These are phyloP conservation scores for Cicer pinnatifidum DNA, from an alignment of 306 rosid species.

Conservation along the genomic window DNA sequence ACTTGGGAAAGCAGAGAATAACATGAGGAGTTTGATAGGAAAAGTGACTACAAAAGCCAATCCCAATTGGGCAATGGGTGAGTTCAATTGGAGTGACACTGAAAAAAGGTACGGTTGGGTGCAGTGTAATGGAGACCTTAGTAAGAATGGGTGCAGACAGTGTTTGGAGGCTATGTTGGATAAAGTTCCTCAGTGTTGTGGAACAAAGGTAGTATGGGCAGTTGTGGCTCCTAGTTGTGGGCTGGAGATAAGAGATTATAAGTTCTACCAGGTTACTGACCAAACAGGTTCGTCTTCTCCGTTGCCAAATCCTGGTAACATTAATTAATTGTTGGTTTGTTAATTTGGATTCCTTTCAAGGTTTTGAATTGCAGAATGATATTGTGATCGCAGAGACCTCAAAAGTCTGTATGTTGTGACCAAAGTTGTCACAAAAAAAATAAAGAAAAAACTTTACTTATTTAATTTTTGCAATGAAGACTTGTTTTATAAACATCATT, in stretches of 20 bases:
- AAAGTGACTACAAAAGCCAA: constrained; percentile 7
- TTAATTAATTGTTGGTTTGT: not conserved
- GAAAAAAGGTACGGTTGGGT: constrained; percentile 38
- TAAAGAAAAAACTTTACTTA: no score
- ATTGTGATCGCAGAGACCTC: no score
- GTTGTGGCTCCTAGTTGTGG: constrained; percentile 38
- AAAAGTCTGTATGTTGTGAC: no score
- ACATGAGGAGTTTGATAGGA: constrained; percentile 24
- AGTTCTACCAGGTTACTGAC: not conserved
- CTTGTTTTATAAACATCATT: no score
- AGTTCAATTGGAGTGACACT: not conserved
- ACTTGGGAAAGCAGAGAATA: not conserved
- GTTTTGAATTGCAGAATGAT: no score
- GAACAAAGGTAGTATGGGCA: constrained; percentile 2
- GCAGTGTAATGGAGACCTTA: constrained; percentile 40
- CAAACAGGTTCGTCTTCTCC: constrained; percentile 17
- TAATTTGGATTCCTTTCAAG: not conserved
- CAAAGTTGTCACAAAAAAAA: no score
- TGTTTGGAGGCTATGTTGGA: constrained; percentile 34
- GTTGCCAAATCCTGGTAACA: constrained; percentile 17
- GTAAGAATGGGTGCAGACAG: not conserved
- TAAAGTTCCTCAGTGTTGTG: constrained; percentile 20
- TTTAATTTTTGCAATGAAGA: no score
- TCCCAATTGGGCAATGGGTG: not conserved
- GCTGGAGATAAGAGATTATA: constrained; percentile 19